Percentiles rank a stretch among this genome's conserved stretches.
phyloP scores from a whole-genome alignment of 1,139 yeast genomes.

The Geotrichum phurueaensis region DNA sequence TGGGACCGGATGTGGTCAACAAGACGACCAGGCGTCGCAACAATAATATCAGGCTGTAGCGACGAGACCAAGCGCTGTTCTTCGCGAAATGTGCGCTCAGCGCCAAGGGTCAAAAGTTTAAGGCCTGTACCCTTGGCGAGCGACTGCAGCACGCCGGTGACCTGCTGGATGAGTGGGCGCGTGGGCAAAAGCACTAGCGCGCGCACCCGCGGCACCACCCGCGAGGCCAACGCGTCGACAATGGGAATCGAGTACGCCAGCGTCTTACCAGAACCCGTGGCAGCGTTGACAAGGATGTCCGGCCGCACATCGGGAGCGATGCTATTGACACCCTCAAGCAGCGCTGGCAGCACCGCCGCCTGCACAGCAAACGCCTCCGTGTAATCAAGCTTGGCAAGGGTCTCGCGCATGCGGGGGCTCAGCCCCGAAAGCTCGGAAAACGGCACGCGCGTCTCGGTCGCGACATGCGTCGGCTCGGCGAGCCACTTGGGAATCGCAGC shows the following conservation, averaged over 20 bases:
- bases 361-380: slow-evolving; percentile 73
- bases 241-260: slow-evolving; percentile 84
- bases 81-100: slow-evolving; percentile 57
- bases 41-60: slow-evolving; percentile 66
- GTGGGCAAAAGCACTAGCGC: slow-evolving; percentile 87
- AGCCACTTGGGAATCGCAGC: slow-evolving; percentile 48
- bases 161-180: slow-evolving; percentile 79
- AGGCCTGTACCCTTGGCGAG: slow-evolving; percentile 65
- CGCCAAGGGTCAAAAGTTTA: slow-evolving; percentile 52
- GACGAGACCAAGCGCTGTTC: slow-evolving; percentile 50
- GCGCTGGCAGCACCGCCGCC: slow-evolving; percentile 53
- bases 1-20: slow-evolving; percentile 69
- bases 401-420: slow-evolving; percentile 40
- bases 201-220: slow-evolving; percentile 68
- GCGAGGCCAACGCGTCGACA: slow-evolving; percentile 54
- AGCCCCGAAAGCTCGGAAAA: slow-evolving; percentile 32
- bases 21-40: slow-evolving; percentile 88
- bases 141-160: slow-evolving; percentile 54
- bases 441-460: slow-evolving; percentile 25
- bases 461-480: slow-evolving; percentile 53
- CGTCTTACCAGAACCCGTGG: slow-evolving; percentile 97
- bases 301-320: slow-evolving; percentile 48
- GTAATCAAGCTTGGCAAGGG: slow-evolving; percentile 45
- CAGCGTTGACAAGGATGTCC: slow-evolving; percentile 82
- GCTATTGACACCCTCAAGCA: slow-evolving; percentile 44